phyloP scores from a whole-genome alignment of 371 early-diverging fungal genomes.

The Umbelopsis sp. region DNA sequence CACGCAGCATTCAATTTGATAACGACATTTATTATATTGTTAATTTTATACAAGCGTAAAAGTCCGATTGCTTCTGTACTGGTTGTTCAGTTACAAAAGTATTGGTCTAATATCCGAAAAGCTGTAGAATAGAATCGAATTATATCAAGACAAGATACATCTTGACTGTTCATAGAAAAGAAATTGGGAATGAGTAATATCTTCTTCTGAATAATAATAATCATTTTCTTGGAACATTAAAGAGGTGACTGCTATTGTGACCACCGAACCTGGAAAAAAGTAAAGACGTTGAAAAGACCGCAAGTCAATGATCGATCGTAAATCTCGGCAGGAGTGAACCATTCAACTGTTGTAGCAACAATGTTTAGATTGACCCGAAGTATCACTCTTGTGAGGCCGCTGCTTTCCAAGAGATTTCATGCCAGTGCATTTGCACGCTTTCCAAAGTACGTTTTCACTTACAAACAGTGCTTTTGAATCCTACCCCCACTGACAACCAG shows the following conservation, averaged over 20 bases:
- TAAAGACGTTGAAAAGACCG: too few species aligned
- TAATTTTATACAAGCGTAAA: constrained; percentile 36
- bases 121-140: constrained; percentile 19
- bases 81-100: constrained; percentile 25
- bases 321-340: too few species aligned
- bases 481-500: not conserved
- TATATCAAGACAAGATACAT: constrained; percentile 7
- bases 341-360: not conserved
- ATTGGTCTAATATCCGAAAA: constrained; percentile 23
- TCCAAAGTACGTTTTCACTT: not conserved
- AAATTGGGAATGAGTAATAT: too few species aligned
- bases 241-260: too few species aligned
- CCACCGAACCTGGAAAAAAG: too few species aligned
- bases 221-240: too few species aligned
- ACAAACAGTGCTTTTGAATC: not conserved
- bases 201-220: too few species aligned
- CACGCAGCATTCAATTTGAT: constrained; percentile 45
- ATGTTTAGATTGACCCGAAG: not conserved
- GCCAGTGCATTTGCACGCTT: not conserved
- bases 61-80: constrained; percentile 44
- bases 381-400: not conserved
- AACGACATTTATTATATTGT: constrained; percentile 35
- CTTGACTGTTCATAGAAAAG: constrained; percentile 15
- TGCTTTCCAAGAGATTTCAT: not conserved
- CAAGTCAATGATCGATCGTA: too few species aligned